Evolutionary conservation across 768 basidiomycete species (phyloP).

Genomic region (Auriscalpium vulgare): DNA sequence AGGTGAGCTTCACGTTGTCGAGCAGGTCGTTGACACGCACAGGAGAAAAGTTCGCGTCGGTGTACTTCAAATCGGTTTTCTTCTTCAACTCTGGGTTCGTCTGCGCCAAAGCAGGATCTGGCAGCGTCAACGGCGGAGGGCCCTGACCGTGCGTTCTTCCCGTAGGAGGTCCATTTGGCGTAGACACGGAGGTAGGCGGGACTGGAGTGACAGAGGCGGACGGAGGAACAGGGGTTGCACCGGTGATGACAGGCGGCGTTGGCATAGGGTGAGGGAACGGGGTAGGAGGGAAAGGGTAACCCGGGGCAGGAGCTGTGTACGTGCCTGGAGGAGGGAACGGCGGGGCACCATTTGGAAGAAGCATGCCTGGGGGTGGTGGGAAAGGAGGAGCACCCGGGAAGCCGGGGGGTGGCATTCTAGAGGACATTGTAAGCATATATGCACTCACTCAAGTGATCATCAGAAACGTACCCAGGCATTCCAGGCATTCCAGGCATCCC

Average conservation of each 20-base stretch:
- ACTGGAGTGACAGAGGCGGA: slow-evolving; percentile 20
- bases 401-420: slow-evolving; percentile 24
- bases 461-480: slow-evolving; percentile 27
- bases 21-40: slow-evolving; percentile 36
- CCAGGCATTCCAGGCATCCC: slow-evolving; percentile 30
- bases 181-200: slow-evolving; percentile 14
- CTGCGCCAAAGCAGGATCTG: slow-evolving; percentile 51
- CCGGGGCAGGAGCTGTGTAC: slow-evolving; percentile 10
- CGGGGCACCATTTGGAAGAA: slow-evolving; percentile 11
- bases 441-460: slow-evolving; percentile 25
- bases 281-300: slow-evolving; percentile 20
- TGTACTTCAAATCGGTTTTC: slow-evolving; percentile 62
- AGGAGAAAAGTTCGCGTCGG: slow-evolving; percentile 71
- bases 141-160: slow-evolving; percentile 4
- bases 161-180: slow-evolving; percentile 19
- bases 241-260: slow-evolving; percentile 21
- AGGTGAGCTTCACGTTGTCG: neutral
- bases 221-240: slow-evolving; percentile 19
- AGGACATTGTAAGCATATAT: slow-evolving; percentile 25
- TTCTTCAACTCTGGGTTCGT: slow-evolving; percentile 73
- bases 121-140: slow-evolving; percentile 34
- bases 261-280: slow-evolving; percentile 23
- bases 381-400: slow-evolving; percentile 25
- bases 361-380: slow-evolving; percentile 23
- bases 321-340: slow-evolving; percentile 15